A percentile compares a stretch with the other conserved stretches of the same genome.
phyloP scores from a whole-genome alignment of 257 asterid species.

The Striga asiatica region DNA sequence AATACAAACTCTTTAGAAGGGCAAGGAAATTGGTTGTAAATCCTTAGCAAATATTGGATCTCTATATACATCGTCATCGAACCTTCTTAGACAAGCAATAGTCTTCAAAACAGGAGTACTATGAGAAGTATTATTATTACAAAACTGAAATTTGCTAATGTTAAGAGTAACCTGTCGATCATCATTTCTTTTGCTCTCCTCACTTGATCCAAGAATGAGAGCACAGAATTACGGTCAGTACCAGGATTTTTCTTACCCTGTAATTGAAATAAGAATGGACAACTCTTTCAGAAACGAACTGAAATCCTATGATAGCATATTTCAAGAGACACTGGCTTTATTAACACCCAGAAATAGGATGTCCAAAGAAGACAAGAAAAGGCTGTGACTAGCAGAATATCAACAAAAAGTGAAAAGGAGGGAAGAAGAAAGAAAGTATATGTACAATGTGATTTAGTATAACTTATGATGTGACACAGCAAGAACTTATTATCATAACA shows the following conservation, averaged over 20 bases:
- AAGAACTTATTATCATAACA: too few relatives aligned
- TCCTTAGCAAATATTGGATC: too few relatives aligned
- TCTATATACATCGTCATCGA: too few relatives aligned
- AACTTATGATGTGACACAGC: too few relatives aligned
- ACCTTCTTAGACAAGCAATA: constrained; percentile 1
- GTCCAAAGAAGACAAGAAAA: neutral
- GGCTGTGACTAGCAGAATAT: neutral
- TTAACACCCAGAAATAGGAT: neutral
- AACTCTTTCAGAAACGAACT: neutral
- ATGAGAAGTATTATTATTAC: neutral
- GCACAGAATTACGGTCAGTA: constrained; percentile 58
- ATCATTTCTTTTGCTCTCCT: constrained; percentile 68
- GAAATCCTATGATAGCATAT: neutral
- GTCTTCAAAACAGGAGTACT: neutral
- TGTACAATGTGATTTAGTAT: neutral
- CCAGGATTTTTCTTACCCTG: constrained; percentile 96
- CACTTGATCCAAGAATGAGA: constrained; percentile 65
- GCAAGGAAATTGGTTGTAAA: too few relatives aligned
- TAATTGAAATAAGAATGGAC: constrained; percentile 4
- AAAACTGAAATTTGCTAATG: neutral
- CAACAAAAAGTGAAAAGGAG: neutral
- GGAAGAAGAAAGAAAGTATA: neutral
- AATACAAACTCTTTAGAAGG: too few relatives aligned
- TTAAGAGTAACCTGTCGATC: constrained; percentile 56
- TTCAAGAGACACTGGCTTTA: neutral